Conservation (phyloP, 2,329 filamentous ascomycete genomes). For the Plectosphaerella sp. region DNA sequence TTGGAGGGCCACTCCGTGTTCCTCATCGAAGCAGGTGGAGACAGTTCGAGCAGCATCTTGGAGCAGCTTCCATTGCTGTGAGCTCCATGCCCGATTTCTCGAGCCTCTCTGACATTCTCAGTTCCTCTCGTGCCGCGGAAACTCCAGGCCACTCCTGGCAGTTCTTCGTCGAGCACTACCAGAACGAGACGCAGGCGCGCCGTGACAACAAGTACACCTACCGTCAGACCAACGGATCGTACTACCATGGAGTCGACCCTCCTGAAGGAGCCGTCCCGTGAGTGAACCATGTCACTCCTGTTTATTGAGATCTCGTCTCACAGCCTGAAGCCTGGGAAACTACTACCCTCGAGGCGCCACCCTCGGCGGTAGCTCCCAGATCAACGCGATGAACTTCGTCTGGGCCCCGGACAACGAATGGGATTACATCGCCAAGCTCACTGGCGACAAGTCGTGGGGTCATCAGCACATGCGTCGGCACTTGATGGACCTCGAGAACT, state of each 20-base stretch:
- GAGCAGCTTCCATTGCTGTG: not conserved
- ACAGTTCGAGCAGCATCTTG: constrained; percentile 17
- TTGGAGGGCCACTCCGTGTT: constrained; percentile 54
- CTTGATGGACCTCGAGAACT: constrained; percentile 41
- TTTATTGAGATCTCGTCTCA: not conserved
- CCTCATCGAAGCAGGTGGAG: constrained; percentile 56
- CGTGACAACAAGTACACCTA: constrained; percentile 12
- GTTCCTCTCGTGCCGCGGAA: not conserved
- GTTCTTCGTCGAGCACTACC: constrained; percentile 15
- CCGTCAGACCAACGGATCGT: constrained; percentile 8
- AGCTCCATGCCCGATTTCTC: not conserved
- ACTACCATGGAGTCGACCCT: constrained; percentile 12
- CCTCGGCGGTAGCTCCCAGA: constrained; percentile 29
- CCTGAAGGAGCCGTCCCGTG: constrained; percentile 8
- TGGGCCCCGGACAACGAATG: constrained; percentile 47
- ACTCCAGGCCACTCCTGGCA: constrained; percentile 6
- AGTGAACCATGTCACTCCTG: not conserved
- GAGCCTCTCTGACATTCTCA: not conserved
- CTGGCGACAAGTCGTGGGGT: constrained; percentile 45
- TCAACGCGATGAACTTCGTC: constrained; percentile 35
- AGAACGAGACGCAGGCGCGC: constrained; percentile 9
- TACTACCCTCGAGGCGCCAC: constrained; percentile 20
- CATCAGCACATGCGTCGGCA: constrained; percentile 45
- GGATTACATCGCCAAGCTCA: constrained; percentile 40
- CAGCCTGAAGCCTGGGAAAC: constrained; percentile 10